Evolutionary conservation across 164 flowering plant genomes (phyloP), one percentile per base, ranked within the genome.

Genomic region (Annona squamosa): DNA sequence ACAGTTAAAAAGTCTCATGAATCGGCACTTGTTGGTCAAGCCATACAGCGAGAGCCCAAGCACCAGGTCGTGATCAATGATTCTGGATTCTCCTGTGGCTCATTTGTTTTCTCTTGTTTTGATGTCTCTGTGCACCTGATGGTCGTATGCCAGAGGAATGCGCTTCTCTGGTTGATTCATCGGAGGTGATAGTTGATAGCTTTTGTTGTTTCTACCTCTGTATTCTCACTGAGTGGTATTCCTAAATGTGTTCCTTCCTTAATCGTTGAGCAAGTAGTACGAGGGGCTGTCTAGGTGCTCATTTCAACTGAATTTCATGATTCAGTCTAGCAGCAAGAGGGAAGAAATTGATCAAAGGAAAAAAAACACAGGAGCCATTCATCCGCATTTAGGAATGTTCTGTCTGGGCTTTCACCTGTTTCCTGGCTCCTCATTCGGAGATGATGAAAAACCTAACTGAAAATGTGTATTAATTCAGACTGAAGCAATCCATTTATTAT

Each of bases 101-200:
- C 47, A 18, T 5, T 44, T 67, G 57, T 59, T 65, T 56, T 66
- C 13, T 65, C 57, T 74, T 70, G 66, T 70, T 61, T 74, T 66
- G 65, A 46, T 63, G 63, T 74, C 77, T 71, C 65, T 74, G 73
- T 76, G 88, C 90, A 79, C 90, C 88, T 86, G 90, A 87, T 77
- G 75, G 85, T 81, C 84, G 37, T 26, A 67, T 70, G 65, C 73
- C 82, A 47, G 7, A 76, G 19, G 67, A 74, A 67, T 4, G 63
- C 64, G 47, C 64, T 46, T 71, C 78, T 73, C 69, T 26, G 75
- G 84, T 80, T 5, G 82, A 77, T 81, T 79, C 79, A 74, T 82
- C 88, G 74, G 91, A 86, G 89, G 91, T 85, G 91, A 83, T 77
- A 52, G 59, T 5, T 52, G 13, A 52, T 52, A 52, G 59, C 59